A percentile compares a stretch with the other conserved stretches of the same genome.
Conservation (phyloP, 1,139 yeast species). For the Protomyces pachydermus region DNA sequence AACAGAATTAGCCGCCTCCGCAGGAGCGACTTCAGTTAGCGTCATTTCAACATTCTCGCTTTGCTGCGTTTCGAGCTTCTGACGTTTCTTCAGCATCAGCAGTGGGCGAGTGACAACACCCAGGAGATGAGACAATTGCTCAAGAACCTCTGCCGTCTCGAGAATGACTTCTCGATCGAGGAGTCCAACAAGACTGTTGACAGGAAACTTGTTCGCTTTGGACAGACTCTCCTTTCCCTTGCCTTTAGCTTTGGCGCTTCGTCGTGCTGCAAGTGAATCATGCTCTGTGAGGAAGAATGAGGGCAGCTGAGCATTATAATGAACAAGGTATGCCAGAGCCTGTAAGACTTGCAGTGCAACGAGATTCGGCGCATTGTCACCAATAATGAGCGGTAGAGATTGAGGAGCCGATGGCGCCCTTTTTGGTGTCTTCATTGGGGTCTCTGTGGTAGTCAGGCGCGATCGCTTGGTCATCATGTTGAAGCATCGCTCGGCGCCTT, state of each 20-base stretch:
- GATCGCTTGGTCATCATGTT: slow-evolving; percentile 47
- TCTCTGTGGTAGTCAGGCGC: slow-evolving; percentile 27
- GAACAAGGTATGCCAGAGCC: slow-evolving; percentile 65
- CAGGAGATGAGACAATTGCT: slow-evolving; percentile 64
- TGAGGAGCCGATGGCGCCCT: neutral
- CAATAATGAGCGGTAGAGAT: slow-evolving; percentile 26
- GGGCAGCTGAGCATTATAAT: slow-evolving; percentile 63
- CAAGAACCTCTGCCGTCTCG: slow-evolving; percentile 72
- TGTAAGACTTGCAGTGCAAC: slow-evolving; percentile 78
- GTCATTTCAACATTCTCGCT: slow-evolving; percentile 16
- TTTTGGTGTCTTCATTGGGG: slow-evolving; percentile 30
- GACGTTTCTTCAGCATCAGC: slow-evolving; percentile 33
- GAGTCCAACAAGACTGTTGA: slow-evolving; percentile 60
- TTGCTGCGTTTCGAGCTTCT: slow-evolving; percentile 25
- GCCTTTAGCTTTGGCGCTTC: slow-evolving; percentile 40
- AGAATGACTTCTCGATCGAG: slow-evolving; percentile 60
- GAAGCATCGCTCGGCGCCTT: slow-evolving; percentile 62
- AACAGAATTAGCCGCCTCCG: neutral
- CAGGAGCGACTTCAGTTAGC: neutral
- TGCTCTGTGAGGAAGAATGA: slow-evolving; percentile 78
- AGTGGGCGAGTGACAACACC: slow-evolving; percentile 76
- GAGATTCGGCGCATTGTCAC: slow-evolving; percentile 60
- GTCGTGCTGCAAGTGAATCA: slow-evolving; percentile 51
- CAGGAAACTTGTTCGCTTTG: slow-evolving; percentile 56
- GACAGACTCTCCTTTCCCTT: slow-evolving; percentile 42